Base-by-base conservation (phyloP, 106 monocot species). In the Narthecium ossifragum region DNA sequence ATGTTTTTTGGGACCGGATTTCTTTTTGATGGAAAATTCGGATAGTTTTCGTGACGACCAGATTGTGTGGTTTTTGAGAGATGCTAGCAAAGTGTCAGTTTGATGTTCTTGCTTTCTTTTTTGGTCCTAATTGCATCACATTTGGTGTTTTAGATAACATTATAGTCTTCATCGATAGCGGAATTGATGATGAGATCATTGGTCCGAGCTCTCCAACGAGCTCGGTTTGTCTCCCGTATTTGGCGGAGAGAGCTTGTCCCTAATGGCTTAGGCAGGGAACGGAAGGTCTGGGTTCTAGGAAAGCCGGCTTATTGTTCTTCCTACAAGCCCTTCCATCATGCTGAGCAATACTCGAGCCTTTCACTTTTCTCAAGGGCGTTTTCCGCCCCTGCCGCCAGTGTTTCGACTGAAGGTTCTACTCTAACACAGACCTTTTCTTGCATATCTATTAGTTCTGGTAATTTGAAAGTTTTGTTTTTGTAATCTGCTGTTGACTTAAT, bases 191-290 rank as follows among this genome's bases (percentile, higher is more conserved):
- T 68, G 55, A 68, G 69, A 60, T 50, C 26, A 11, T 5, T 69
- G 18, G 25, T 30, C 50, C 69, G 69, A 69, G 59, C 48, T 60
- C 37, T 69, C 4, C 69, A 50, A 9, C 57, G 25, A 7, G 47
- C 32, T 59, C 47, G 55, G 57, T 26, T 57, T n/a, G 43, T 18
- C 28, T 49, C 48, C 38, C 27, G 46, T 1, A 30, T 23, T 29
- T 31, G 45, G 21, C 6, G 34, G 3, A 47, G 32, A 51, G 50
- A 51, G 9, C 4, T 69, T 46, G 17, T 32, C 15, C 47, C 24
- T 33, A 51, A 26, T 34, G 50, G 49, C 13, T 43, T 24, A 21
- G 37, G 25, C 8, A 47, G 48, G 45, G 34, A 26, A 13, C 29
- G 26, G 18, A 59, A 51, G 45, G 69, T 51, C 33, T 51, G 12